Conservation (phyloP, 345 rosid genomes). For the Jatropha curcas region DNA sequence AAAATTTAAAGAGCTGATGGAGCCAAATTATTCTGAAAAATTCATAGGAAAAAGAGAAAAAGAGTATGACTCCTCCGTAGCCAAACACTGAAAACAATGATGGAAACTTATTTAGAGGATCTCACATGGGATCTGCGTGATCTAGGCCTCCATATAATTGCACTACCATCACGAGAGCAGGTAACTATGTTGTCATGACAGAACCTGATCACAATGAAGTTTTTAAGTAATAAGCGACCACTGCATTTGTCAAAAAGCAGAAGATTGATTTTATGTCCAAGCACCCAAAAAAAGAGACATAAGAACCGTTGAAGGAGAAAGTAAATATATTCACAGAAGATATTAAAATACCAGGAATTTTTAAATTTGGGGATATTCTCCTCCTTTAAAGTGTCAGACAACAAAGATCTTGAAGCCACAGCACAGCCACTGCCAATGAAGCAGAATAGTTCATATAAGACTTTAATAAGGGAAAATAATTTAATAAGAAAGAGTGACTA, state of each 20-base stretch:
- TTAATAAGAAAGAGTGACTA: constrained; percentile 19
- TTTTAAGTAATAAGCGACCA: neutral
- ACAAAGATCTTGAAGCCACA: constrained; percentile 73
- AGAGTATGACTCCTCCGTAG: constrained; percentile 9
- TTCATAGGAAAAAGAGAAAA: constrained; percentile 15
- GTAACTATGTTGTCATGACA: constrained; percentile 93
- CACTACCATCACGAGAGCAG: constrained; percentile 99
- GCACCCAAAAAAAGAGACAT: neutral
- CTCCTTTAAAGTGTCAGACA: constrained; percentile 66
- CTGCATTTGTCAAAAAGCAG: constrained; percentile 3
- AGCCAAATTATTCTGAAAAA: constrained; percentile 6
- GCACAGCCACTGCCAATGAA: constrained; percentile 86
- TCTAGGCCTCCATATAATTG: constrained; percentile 94
- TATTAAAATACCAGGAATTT: constrained; percentile 67
- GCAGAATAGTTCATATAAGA: constrained; percentile 8
- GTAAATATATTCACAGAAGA: neutral
- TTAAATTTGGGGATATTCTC: constrained; percentile 76
- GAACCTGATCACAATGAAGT: constrained; percentile 53
- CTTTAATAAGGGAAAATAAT: neutral
- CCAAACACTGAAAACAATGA: constrained; percentile 5
- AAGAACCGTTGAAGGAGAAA: neutral
- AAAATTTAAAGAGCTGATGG: constrained; percentile 3
- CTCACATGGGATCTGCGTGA: constrained; percentile 93
- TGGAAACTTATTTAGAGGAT: constrained; percentile 10
- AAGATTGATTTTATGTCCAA: neutral